Evolutionary conservation across 108 stramenopile species (phyloP).

Genomic region (Nitzschia sp.): DNA sequence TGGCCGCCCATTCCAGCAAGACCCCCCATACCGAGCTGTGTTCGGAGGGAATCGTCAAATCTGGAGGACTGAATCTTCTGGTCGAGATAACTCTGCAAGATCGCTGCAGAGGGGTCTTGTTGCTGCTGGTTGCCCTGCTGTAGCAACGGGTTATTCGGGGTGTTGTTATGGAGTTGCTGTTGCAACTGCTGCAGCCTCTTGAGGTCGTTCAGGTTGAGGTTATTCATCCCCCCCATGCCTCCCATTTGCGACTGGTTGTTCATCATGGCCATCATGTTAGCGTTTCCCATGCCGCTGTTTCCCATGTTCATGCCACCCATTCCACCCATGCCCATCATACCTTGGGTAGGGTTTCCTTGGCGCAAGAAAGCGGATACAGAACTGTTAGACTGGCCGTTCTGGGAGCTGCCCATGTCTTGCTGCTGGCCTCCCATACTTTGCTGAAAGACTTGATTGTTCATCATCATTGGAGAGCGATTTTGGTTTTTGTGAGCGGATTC

Average conservation of each 20-base stretch:
- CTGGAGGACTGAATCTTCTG: constrained; percentile 22
- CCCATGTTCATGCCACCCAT: constrained; percentile 16
- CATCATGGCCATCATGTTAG: constrained; percentile 10
- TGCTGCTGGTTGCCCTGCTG: not conserved
- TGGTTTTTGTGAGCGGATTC: not conserved
- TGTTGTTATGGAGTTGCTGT: constrained; percentile 26
- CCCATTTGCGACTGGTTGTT: constrained; percentile 22
- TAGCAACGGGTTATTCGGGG: constrained; percentile 8
- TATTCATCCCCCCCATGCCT: constrained; percentile 18
- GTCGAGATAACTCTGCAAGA: constrained; percentile 19
- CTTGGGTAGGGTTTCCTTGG: not conserved
- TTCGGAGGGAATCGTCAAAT: constrained; percentile 17
- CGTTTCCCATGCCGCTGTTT: constrained; percentile 18
- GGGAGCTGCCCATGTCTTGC: not conserved
- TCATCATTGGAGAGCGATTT: constrained; percentile 9
- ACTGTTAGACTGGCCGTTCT: not conserved
- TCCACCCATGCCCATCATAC: constrained; percentile 18
- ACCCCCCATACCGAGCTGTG: constrained; percentile 5
- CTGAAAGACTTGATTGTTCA: constrained; percentile 18
- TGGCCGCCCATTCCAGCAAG: not conserved
- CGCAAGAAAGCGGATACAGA: constrained; percentile 16
- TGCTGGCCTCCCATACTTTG: constrained; percentile 10
- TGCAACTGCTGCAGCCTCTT: constrained; percentile 34
- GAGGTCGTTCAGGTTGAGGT: constrained; percentile 19
- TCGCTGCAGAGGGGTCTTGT: constrained; percentile 16